Evolutionary conservation across 2,329 filamentous ascomycete species (phyloP).

Genomic region (Colletotrichum neosansevieriae): DNA sequence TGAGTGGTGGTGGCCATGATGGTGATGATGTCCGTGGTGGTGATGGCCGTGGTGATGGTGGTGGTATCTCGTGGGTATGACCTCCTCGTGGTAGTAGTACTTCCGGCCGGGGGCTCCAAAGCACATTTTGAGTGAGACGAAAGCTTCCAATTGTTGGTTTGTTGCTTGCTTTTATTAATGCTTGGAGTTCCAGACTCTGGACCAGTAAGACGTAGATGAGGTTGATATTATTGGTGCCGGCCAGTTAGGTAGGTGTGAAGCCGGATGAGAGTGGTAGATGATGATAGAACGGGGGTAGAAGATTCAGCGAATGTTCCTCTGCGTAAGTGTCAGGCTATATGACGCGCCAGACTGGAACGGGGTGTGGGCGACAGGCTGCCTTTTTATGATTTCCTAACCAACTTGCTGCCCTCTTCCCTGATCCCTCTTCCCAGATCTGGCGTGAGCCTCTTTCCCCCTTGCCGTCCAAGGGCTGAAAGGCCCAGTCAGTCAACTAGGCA

Average conservation of each 20-base stretch:
- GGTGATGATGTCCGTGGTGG: slow-evolving; percentile 50
- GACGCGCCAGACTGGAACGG: slow-evolving; percentile 4
- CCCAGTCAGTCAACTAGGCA: slow-evolving; percentile 9
- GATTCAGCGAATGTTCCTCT: slow-evolving; percentile 28
- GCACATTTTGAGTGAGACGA: slow-evolving; percentile 58
- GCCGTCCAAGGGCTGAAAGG: slow-evolving; percentile 18
- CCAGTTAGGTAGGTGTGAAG: background rate
- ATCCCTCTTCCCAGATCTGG: slow-evolving; percentile 7
- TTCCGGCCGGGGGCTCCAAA: slow-evolving; percentile 56
- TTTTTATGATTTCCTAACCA: slow-evolving; percentile 35
- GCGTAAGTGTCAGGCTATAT: slow-evolving; percentile 24
- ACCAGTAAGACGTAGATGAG: background rate
- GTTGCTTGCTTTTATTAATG: background rate
- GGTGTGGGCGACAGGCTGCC: slow-evolving; percentile 25
- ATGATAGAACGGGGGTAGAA: slow-evolving; percentile 27
- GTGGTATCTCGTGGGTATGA: slow-evolving; percentile 59
- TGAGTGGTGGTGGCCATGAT: slow-evolving; percentile 50
- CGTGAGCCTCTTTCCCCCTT: slow-evolving; percentile 2
- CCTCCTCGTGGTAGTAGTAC: slow-evolving; percentile 69
- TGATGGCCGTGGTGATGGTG: slow-evolving; percentile 50
- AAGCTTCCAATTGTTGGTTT: background rate
- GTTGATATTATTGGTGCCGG: background rate
- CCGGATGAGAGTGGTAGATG: background rate
- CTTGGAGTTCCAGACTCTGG: background rate
- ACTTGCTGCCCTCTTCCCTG: background rate